A percentile compares a stretch with the other conserved stretches of the same genome.
Conservation (phyloP, 768 basidiomycete species). For the Suillus variegatus region DNA sequence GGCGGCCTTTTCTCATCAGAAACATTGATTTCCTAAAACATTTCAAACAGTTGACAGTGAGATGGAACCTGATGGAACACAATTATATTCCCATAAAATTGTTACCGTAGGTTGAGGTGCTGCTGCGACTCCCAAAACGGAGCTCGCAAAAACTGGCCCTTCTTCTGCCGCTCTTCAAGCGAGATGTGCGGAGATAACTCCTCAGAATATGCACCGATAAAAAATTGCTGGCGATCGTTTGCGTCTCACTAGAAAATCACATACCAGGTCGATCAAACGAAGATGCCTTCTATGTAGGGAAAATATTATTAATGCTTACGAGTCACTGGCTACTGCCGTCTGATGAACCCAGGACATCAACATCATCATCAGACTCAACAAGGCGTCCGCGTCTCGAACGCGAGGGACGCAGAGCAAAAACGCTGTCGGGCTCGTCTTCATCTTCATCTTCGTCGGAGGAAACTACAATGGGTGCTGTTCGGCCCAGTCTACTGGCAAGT, state of each 20-base stretch:
- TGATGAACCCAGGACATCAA: neutral
- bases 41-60: neutral
- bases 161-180: neutral
- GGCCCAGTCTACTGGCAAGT: conserved; percentile 2
- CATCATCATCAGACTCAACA: conserved; percentile 27
- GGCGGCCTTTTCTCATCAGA: neutral
- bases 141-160: neutral
- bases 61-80: neutral
- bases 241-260: neutral
- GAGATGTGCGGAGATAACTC: neutral
- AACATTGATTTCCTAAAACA: neutral
- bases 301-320: conserved; percentile 5
- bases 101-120: neutral
- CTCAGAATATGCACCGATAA: neutral
- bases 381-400: conserved; percentile 3
- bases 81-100: neutral
- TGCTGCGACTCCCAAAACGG: neutral
- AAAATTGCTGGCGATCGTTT: neutral
- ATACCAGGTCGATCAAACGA: neutral
- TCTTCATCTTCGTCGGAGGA: conserved; percentile 25
- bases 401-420: neutral
- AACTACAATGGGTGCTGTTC: neutral
- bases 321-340: conserved; percentile 5
- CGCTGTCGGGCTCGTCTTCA: conserved; percentile 15
- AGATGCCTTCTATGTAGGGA: conserved; percentile 6